phyloP scores from a whole-genome alignment of 177 flowering plant genomes.

The Tripterygium wilfordii region DNA sequence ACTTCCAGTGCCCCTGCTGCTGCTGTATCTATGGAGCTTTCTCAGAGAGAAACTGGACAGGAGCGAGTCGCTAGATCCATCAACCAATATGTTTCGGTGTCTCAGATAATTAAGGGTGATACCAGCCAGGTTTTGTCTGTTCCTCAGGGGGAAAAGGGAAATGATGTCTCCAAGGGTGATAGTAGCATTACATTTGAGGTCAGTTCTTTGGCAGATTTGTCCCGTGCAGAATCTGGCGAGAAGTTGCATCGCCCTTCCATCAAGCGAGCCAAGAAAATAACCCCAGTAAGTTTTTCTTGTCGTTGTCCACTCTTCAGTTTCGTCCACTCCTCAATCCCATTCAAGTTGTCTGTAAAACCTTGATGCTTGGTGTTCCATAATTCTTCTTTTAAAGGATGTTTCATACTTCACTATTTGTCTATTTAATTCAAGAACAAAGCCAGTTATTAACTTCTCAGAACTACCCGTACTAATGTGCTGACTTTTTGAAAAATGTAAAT shows the following conservation, averaged over 20 bases:
- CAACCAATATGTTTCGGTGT: slow-evolving; percentile 6
- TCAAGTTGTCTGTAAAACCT: too few relatives aligned
- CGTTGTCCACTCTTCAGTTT: too few relatives aligned
- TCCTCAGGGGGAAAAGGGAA: slow-evolving; percentile 23
- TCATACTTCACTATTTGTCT: too few relatives aligned
- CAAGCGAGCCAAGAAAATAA: slow-evolving; percentile 22
- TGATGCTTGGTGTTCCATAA: too few relatives aligned
- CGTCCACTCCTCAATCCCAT: too few relatives aligned
- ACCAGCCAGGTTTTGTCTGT: slow-evolving; percentile 8
- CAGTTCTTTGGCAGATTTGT: slow-evolving; percentile 29
- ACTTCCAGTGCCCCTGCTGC: slow-evolving; percentile 17
- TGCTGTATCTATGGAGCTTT: slow-evolving; percentile 7
- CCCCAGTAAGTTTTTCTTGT: too few relatives aligned
- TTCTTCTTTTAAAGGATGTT: too few relatives aligned
- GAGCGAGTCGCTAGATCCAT: slow-evolving; percentile 2
- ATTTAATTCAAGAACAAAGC: too few relatives aligned
- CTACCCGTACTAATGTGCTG: too few relatives aligned
- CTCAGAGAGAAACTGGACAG: slow-evolving; percentile 7
- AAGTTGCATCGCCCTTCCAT: slow-evolving; percentile 35
- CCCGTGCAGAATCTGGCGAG: slow-evolving; percentile 33
- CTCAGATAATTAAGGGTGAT: slow-evolving; percentile 10
- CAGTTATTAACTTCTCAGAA: too few relatives aligned
- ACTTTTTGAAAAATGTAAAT: too few relatives aligned
- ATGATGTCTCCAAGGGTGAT: slow-evolving; percentile 29
- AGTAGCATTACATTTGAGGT: slow-evolving; percentile 58